These are phyloP conservation scores for Chrysanthemum lavandulifolium DNA, from an alignment of 129 eudicot genomes.

Conservation along the genomic window DNA sequence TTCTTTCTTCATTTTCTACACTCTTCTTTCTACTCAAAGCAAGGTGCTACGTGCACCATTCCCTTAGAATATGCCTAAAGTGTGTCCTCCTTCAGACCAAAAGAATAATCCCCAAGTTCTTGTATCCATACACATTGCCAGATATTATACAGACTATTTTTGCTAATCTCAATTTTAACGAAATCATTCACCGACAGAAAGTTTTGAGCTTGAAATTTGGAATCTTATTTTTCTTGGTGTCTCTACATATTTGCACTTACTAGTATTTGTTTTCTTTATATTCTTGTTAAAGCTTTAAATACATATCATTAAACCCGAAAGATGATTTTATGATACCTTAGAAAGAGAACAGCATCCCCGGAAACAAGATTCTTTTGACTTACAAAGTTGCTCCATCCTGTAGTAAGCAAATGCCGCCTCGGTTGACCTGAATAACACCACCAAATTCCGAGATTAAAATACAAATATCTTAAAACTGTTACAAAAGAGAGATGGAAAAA, in stretches of 20 bases:
- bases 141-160: not conserved
- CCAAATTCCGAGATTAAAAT: conserved; percentile 7
- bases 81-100: conserved; percentile 31
- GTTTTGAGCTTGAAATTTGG: conserved; percentile 12
- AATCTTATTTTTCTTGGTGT: conserved; percentile 33
- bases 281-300: not conserved
- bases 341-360: conserved; percentile 98
- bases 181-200: conserved; percentile 23
- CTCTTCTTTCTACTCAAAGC: conserved; percentile 12
- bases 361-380: conserved; percentile 92
- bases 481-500: not conserved
- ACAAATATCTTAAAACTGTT: not conserved
- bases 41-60: conserved; percentile 23
- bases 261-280: conserved; percentile 1
- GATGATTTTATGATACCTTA: conserved; percentile 48
- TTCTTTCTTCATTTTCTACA: conserved; percentile 31
- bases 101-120: conserved; percentile 32
- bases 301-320: conserved; percentile 11
- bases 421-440: conserved; percentile 72
- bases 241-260: conserved; percentile 7
- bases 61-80: conserved; percentile 34
- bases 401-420: conserved; percentile 93
- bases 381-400: conserved; percentile 95
- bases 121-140: conserved; percentile 26
- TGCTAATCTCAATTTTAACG: conserved; percentile 17